These are phyloP conservation scores for Xylaria sp. DNA, from an alignment of 2,329 filamentous ascomycete species.

Conservation along the genomic window DNA sequence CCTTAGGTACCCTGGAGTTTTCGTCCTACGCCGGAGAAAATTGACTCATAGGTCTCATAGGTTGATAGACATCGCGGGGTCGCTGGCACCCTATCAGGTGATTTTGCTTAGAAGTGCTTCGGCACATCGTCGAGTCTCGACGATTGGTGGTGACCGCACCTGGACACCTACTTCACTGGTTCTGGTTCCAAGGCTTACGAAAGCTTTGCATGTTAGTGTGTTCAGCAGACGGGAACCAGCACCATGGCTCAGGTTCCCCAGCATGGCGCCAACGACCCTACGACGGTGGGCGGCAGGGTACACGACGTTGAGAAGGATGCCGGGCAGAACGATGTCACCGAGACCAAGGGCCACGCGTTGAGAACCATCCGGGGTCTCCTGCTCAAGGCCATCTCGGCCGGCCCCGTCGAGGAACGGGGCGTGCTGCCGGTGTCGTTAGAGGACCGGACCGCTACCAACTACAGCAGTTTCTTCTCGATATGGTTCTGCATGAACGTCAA, in stretches of 20 bases:
- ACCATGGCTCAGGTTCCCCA: conserved; percentile 9
- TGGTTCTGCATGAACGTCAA: conserved; percentile 37
- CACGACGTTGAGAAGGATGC: conserved; percentile 15
- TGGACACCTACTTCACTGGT: background rate
- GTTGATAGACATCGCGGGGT: too few relatives aligned
- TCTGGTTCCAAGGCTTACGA: background rate
- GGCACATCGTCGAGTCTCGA: background rate
- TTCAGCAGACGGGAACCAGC: background rate
- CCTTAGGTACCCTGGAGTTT: background rate
- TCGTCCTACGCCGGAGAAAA: background rate
- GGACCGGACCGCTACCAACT: conserved; percentile 34
- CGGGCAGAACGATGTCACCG: conserved; percentile 7
- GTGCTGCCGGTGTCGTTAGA: conserved; percentile 35
- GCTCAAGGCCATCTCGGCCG: conserved; percentile 14
- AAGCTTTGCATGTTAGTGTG: background rate
- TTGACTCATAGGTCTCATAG: background rate
- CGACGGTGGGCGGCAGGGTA: background rate
- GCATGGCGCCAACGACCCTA: conserved; percentile 1
- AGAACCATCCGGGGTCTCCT: conserved; percentile 6
- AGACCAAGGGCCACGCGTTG: conserved; percentile 3
- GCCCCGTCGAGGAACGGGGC: conserved; percentile 33
- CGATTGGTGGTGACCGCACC: background rate
- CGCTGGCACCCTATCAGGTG: background rate
- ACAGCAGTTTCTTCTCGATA: conserved; percentile 36
- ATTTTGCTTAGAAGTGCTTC: background rate